These are phyloP conservation scores for Chernovozyma aurita DNA, from an alignment of 1,139 yeast genomes.

Conservation along the genomic window DNA sequence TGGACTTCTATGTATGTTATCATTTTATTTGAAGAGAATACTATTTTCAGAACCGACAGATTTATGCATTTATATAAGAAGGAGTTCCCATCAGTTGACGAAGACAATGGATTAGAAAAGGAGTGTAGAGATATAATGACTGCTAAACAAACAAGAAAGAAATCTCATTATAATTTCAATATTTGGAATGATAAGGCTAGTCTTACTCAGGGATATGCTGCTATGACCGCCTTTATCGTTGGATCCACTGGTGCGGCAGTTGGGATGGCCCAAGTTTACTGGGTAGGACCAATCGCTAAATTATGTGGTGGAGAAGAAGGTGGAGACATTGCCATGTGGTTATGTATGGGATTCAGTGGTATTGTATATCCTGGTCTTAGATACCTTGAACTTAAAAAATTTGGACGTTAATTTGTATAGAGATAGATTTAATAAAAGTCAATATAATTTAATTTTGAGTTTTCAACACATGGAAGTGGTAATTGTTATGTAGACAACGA, in stretches of 20 bases:
- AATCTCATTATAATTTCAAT: constrained; percentile 55
- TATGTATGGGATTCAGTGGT: constrained; percentile 70
- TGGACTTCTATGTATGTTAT: constrained; percentile 86
- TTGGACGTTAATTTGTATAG: constrained; percentile 31
- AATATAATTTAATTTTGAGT: too few relatives aligned
- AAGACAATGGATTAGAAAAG: constrained; percentile 4
- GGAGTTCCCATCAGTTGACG: constrained; percentile 40
- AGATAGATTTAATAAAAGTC: too few relatives aligned
- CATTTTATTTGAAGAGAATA: constrained; percentile 68
- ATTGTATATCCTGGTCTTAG: constrained; percentile 60
- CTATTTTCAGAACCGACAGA: constrained; percentile 58
- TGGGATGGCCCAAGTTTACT: constrained; percentile 82
- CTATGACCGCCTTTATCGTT: constrained; percentile 51
- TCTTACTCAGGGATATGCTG: constrained; percentile 63
- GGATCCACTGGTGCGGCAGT: constrained; percentile 76
- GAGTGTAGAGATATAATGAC: constrained; percentile 3
- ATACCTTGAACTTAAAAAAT: constrained; percentile 56
- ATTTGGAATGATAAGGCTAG: constrained; percentile 56
- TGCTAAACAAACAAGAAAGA: constrained; percentile 13
- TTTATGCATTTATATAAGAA: constrained; percentile 47
- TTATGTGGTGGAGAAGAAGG: constrained; percentile 53
- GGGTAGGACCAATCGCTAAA: constrained; percentile 67
- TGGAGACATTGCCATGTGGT: constrained; percentile 81
- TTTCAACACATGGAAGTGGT: too few relatives aligned
- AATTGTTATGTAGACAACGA: too few relatives aligned